Evolutionary conservation across 2,329 filamentous ascomycete species (phyloP).

Genomic region (Conoideocrella luteorostrata): DNA sequence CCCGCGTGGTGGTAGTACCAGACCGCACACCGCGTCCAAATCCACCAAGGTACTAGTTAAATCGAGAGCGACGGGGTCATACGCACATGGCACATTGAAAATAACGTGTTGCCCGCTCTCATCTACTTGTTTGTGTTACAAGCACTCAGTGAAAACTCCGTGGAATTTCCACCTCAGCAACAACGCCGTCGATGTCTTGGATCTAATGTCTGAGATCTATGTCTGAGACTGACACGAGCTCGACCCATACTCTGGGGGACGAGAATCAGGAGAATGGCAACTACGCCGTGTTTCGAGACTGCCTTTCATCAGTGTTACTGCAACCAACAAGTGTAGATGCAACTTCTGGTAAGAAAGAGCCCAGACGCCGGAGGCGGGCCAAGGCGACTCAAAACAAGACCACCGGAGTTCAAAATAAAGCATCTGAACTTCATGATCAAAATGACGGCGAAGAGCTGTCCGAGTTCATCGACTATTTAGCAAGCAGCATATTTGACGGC

Average conservation of each 20-base stretch:
- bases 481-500: conserved; percentile 58
- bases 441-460: conserved; percentile 58
- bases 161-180: not conserved
- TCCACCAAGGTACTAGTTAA: no score
- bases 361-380: conserved; percentile 37
- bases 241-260: not conserved
- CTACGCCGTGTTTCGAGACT: conserved; percentile 63
- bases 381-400: conserved; percentile 13
- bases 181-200: not conserved
- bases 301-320: conserved; percentile 33
- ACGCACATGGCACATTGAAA: no score
- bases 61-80: no score
- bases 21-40: no score
- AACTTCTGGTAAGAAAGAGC: conserved; percentile 19
- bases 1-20: no score
- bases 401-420: no score
- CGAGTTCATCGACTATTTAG: conserved; percentile 78
- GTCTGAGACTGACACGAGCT: not conserved
- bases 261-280: conserved; percentile 12
- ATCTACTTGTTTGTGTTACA: no score
- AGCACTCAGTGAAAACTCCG: no score
- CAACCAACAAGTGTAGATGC: not conserved
- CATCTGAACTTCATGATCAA: not conserved
- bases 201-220: not conserved
- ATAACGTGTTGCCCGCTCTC: no score